Base-by-base conservation (phyloP, 306 rosid species). In the Oemleria cerasiformis region DNA sequence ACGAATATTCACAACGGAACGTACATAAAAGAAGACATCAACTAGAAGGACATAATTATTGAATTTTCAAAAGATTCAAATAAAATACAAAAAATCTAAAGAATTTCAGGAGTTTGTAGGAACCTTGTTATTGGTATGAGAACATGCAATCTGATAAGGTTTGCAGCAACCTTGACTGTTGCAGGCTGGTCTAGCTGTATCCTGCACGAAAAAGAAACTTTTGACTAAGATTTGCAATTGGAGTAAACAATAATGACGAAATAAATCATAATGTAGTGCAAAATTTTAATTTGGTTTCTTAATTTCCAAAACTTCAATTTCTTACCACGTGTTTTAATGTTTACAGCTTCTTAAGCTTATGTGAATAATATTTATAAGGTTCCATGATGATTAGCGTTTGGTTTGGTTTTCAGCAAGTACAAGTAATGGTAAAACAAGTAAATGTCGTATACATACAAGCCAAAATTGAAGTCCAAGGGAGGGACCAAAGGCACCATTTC, bases 141-240 rank as follows among this genome's bases (percentile, higher is more conserved):
- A 92, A 70, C n/a, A n/a, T n/a, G n/a, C 69, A 92, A 95, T 80
- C 98, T 88, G 63, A 88, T 85, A 59, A 92, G 96, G 81, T 92
- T 90, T 34, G 98, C 98, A 48, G 96, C 90, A 78, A 90, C 96
- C 75, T 92, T 90, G 58, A 92, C 98, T 9, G 98, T 92, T 20
- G 98, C 92, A 72, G 98, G 96, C 75, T 87, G 98, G 68, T 96
- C 98, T 38, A 82, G 91, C 86, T 92, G 96, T 78, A 92, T 86
- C 79, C 96, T 90, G 76, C 25, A 38, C 45, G 36, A 38, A 30
- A 17, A 13, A n/a, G 25, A 61, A n/a, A 36, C 21, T 61, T 61
- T 61, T 39, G 15, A 61, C 16, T 61, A 45, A 61, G 17, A 61
- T 15, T 61, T 23, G 54, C 71, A 80, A 61, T 5, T 36, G 45